Percentiles rank a stretch among this genome's conserved stretches.
These are phyloP conservation scores for Phialophora verrucosa DNA, from an alignment of 2,329 filamentous ascomycete species.

Conservation along the genomic window DNA sequence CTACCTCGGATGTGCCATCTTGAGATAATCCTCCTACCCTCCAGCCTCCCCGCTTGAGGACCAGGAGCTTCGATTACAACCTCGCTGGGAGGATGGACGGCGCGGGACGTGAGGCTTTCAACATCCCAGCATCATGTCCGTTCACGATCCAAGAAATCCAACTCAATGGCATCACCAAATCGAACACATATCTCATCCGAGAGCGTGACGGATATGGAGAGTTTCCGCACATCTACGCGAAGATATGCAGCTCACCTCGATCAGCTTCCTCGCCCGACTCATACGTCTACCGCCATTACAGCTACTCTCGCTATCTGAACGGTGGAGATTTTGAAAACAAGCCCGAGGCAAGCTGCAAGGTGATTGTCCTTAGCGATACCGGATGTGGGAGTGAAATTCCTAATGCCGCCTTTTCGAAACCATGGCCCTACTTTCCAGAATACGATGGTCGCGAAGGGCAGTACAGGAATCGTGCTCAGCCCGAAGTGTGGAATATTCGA, in stretches of 20 bases:
- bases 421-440: background rate
- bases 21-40: background rate
- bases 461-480: background rate
- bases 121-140: conserved; percentile 19
- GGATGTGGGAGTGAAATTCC: conserved; percentile 33
- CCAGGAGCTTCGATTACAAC: background rate
- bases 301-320: conserved; percentile 7
- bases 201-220: conserved; percentile 37
- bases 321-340: background rate
- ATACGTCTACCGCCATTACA: conserved; percentile 3
- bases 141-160: conserved; percentile 23
- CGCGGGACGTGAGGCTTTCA: background rate
- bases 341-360: conserved; percentile 12
- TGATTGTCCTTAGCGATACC: conserved; percentile 38
- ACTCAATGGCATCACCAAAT: background rate
- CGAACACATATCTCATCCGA: conserved; percentile 34
- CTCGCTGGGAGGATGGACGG: background rate
- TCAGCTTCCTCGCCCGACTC: background rate
- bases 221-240: conserved; percentile 38
- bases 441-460: background rate
- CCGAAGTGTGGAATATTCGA: conserved; percentile 32
- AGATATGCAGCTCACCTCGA: conserved; percentile 28
- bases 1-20: background rate
- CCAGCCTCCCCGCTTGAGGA: background rate
- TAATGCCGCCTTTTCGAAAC: background rate